Percentiles rank a stretch among this genome's conserved stretches.
Evolutionary conservation across 805 yeast genomes (phyloP).

Genomic region (Priceomyces melissophilus): DNA sequence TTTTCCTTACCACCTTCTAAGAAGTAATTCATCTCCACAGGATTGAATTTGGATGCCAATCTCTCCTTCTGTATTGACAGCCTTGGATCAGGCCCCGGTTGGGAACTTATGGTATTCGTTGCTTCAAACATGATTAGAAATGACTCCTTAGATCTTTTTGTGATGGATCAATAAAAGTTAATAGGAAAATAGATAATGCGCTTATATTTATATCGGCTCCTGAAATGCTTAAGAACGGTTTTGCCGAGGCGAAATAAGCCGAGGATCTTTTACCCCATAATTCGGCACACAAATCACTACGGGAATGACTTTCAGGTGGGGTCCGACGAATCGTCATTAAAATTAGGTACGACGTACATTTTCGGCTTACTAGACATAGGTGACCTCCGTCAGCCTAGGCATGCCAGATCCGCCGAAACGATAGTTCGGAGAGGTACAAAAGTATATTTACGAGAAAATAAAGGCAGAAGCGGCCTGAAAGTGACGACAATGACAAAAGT

Average conservation of each 20-base stretch:
- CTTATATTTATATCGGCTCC: slow-evolving; percentile 2
- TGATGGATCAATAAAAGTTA: too few species aligned
- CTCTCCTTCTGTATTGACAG: slow-evolving; percentile 30
- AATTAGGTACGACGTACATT: neutral
- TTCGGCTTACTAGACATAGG: too few species aligned
- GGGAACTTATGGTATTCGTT: slow-evolving; percentile 19
- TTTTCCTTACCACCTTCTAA: slow-evolving; percentile 40
- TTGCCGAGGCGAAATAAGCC: slow-evolving; percentile 2
- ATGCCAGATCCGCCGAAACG: too few species aligned
- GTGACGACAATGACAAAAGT: too few species aligned
- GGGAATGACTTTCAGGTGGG: neutral
- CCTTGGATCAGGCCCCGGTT: slow-evolving; percentile 33
- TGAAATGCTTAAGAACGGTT: neutral
- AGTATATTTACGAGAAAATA: too few species aligned
- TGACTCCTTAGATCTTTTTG: too few species aligned
- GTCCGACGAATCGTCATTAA: neutral
- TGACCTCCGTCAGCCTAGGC: too few species aligned
- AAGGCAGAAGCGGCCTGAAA: too few species aligned
- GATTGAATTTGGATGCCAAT: slow-evolving; percentile 28
- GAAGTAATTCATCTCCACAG: slow-evolving; percentile 37
- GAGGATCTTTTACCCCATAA: slow-evolving; percentile 2
- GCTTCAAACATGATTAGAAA: slow-evolving; percentile 3
- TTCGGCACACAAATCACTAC: neutral
- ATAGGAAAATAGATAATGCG: neutral
- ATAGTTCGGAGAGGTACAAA: too few species aligned